Conservation (phyloP, 1,139 yeast species). For the Suhomyces taliae region DNA sequence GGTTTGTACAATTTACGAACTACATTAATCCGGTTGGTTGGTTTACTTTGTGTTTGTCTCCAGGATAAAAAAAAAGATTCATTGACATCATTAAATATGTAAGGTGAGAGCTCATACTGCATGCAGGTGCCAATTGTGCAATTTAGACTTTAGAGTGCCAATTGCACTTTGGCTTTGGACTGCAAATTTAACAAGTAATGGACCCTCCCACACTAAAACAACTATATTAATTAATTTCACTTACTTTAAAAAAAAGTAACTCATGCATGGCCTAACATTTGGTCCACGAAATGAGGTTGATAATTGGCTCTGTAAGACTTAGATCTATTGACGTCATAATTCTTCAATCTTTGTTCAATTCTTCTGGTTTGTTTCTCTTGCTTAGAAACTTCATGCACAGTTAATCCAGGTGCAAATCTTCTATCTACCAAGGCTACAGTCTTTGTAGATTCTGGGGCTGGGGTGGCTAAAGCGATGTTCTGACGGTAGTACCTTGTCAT, state of each 20-base stretch:
- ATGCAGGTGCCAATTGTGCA: too few relatives aligned
- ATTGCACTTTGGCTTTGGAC: too few relatives aligned
- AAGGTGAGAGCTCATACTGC: too few relatives aligned
- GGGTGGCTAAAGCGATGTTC: constrained; percentile 29
- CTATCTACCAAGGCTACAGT: constrained; percentile 44
- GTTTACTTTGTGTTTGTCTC: too few relatives aligned
- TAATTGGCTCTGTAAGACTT: constrained; percentile 32
- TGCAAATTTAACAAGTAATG: too few relatives aligned
- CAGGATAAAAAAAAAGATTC: background rate
- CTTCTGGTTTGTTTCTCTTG: constrained; percentile 36
- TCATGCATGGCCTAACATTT: constrained; percentile 22
- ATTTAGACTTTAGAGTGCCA: too few relatives aligned
- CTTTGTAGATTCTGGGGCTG: constrained; percentile 27
- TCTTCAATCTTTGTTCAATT: constrained; percentile 26
- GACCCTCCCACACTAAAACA: too few relatives aligned
- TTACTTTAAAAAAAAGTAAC: background rate
- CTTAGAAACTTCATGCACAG: constrained; percentile 28
- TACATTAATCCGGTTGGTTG: too few relatives aligned
- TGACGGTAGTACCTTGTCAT: constrained; percentile 48
- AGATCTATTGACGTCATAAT: constrained; percentile 26
- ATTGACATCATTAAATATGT: background rate
- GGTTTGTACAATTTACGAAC: too few relatives aligned
- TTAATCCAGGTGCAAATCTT: constrained; percentile 42
- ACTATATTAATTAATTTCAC: too few relatives aligned
- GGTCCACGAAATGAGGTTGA: constrained; percentile 43